A percentile compares a stretch with the other conserved stretches of the same genome.
These are phyloP conservation scores for Melocanna baccifera DNA, from an alignment of 176 grass and related monocot species.

Conservation along the genomic window DNA sequence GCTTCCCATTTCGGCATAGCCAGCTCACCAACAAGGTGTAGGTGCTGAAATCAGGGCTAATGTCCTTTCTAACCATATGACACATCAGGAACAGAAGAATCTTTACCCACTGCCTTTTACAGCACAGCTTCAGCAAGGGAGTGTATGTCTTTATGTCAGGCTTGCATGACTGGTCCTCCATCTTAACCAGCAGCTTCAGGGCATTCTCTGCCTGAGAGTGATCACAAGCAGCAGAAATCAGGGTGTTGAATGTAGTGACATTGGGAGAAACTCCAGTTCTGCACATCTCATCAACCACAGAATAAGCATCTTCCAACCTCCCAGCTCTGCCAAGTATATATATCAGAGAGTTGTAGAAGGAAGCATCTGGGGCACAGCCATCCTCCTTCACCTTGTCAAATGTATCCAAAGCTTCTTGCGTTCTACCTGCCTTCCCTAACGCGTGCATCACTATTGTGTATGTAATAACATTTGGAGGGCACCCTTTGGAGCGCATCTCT, in stretches of 20 bases:
- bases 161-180: constrained; percentile 66
- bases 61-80: constrained; percentile 77
- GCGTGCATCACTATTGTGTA: constrained; percentile 84
- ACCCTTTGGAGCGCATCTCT: constrained; percentile 44
- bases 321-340: constrained; percentile 67
- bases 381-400: constrained; percentile 61
- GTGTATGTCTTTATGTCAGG: constrained; percentile 69
- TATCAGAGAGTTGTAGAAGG: constrained; percentile 85
- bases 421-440: constrained; percentile 62
- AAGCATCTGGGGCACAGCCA: constrained; percentile 54
- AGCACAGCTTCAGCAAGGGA: constrained; percentile 80
- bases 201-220: constrained; percentile 59
- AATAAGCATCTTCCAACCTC: constrained; percentile 49
- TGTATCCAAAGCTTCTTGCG: constrained; percentile 59
- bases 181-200: constrained; percentile 59
- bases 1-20: constrained; percentile 65
- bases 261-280: constrained; percentile 44
- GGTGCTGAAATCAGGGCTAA: constrained; percentile 66
- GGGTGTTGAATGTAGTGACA: constrained; percentile 63
- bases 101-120: constrained; percentile 66
- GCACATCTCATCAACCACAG: constrained; percentile 56
- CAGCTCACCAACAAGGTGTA: constrained; percentile 66
- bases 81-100: constrained; percentile 61
- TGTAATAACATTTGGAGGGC: constrained; percentile 71
- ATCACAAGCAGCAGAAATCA: constrained; percentile 74